Base-by-base conservation (phyloP, 2,329 filamentous ascomycete genomes). In the Trichoderma atroviride region DNA sequence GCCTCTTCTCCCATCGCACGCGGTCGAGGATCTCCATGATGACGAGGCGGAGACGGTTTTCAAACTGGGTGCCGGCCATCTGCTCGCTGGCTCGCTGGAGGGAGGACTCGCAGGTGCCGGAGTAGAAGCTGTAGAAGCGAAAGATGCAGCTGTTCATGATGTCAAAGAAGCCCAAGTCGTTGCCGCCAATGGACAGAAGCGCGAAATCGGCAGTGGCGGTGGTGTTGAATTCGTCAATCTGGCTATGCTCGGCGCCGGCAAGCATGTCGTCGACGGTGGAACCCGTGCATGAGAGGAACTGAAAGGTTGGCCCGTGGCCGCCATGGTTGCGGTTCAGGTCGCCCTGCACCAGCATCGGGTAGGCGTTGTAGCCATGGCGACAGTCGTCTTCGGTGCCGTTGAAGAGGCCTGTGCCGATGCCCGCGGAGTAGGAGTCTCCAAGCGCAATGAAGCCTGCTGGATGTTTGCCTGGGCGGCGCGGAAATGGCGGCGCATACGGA, bases 101-200 rank as follows among this genome's bases (percentile, higher is more conserved):
- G 1, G 82, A 81, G 3, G 78, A 70, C 63, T 80, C 79, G 74
- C 83, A 85, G 1, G 82, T 82, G 5, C 82, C 82, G 19, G 81
- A 83, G 75, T 82, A 83, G 74, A 83, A 82, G 72, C 80, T 81
- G 73, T 85, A 84, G 73, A 84, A 84, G 37, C 82, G 79, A 71
- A 85, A 84, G 19, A 85, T 80, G 73, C 83, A 85, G 29, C 82
- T 82, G 72, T 85, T 84, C 74, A 85, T 83, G 24, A 85, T 81
- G 47, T 82, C 80, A 71, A 83, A 85, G 76, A 84, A 85, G 71
- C 82, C 83, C 10, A 85, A 78, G 71, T 85, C 83, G 74, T 84
- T 85, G 19, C 83, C 83, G 58, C 82, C 83, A 37, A 84, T 77
- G n/a, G 82, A 84, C 6, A 85, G 76, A 0, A 83, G 78, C 3